Conservation (phyloP, 2,329 filamentous ascomycete genomes). For the Pseudocercospora eumusae region DNA sequence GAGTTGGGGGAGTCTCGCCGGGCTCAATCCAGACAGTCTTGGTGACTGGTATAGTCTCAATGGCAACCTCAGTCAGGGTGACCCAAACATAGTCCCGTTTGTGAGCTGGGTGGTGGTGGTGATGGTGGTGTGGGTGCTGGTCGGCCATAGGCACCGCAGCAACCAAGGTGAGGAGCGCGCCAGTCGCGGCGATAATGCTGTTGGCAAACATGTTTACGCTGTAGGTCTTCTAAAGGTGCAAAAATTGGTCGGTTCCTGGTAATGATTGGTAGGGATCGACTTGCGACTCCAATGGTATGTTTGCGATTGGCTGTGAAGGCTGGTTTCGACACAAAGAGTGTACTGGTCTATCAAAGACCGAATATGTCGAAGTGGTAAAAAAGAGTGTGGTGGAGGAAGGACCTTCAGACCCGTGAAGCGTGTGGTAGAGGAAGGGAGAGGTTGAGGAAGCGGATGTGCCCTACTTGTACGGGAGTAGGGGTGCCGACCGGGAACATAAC, state of each 20-base stretch:
- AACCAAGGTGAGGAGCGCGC: conserved; percentile 35
- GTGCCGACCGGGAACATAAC: conserved; percentile 8
- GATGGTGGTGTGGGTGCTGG: conserved; percentile 22
- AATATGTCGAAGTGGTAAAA: conserved; percentile 27
- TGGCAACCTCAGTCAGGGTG: conserved; percentile 51
- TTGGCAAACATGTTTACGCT: conserved; percentile 36
- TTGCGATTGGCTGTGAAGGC: conserved; percentile 14
- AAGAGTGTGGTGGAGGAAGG: conserved; percentile 32
- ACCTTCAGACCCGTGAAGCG: conserved; percentile 34
- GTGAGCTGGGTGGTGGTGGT: conserved; percentile 28
- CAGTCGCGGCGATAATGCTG: conserved; percentile 35
- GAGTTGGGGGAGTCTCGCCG: conserved; percentile 27
- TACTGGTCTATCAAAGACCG: conserved; percentile 33
- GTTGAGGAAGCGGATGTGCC: conserved; percentile 18
- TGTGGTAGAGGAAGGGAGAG: conserved; percentile 19
- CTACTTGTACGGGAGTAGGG: conserved; percentile 25
- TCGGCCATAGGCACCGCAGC: conserved; percentile 37
- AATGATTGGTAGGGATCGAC: conserved; percentile 26
- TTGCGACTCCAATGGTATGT: conserved; percentile 22
- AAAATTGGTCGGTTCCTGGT: conserved; percentile 20
- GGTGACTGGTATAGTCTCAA: conserved; percentile 53
- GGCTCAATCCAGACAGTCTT: conserved; percentile 52
- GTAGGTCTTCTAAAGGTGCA: conserved; percentile 12
- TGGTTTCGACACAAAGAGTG: conserved; percentile 26
- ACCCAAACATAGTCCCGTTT: conserved; percentile 53